Evolutionary conservation across 2,329 filamentous ascomycete genomes (phyloP), one percentile per base, ranked within the genome.

Genomic region (Nectriaceae sp.): DNA sequence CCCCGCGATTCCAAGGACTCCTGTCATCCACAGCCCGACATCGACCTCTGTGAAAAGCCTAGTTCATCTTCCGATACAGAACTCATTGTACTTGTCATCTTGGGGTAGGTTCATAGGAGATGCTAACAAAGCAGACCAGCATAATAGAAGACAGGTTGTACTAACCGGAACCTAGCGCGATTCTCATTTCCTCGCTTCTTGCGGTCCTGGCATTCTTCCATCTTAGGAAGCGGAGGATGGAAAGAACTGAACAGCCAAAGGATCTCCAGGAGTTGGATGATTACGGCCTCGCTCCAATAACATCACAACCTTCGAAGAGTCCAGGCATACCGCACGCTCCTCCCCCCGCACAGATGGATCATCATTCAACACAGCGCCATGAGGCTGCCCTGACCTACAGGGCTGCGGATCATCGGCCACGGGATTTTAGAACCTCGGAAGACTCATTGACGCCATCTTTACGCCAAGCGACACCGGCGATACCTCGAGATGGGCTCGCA

Each of bases 231-330:
- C 43, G 50, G 40, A 47, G 47, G 16, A 21, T 53, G 2, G 61
- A 64, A 6, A 39, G 21, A 11, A 39, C 49, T 16, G 61, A 64
- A 47, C 56, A 62, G 39, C 41, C 54, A 18, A 64, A 64, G 33
- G 50, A 49, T 19, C 11, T 50, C 18, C 57, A 64, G 44, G 61
- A 64, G 46, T 44, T 64, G 39, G 61, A 64, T 31, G 61, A 64
- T 39, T 64, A 64, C 19, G 61, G 61, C 20, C 45, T 62, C 18
- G 49, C 33, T 1, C 33, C 54, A 3, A 10, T 19, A 2, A 16
- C 15, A 5, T 35, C 37, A 18, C 44, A 49, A n/a, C 18, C 24
- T 2, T 20, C 41, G 24, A 47, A 45, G 31, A 33, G 38, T 15
- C 43, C 48, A 10, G 22, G 44, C 11, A 40, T 61, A 45, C 60